Conservation (phyloP, 257 asterid genomes). For the Leonotis leonurus region DNA sequence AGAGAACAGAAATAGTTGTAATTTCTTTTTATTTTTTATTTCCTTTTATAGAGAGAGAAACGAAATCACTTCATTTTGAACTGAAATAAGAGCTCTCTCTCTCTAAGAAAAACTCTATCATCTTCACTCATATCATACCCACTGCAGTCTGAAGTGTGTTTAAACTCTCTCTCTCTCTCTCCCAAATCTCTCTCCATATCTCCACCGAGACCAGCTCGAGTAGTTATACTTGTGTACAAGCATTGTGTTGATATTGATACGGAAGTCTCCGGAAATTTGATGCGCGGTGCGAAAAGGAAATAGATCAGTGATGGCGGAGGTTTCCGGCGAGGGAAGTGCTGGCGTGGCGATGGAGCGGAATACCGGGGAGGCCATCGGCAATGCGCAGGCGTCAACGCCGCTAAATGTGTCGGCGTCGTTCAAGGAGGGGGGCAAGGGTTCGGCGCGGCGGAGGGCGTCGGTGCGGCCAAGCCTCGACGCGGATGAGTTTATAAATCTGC, state of each 20-base stretch:
- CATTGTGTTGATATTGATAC: conserved; percentile 17
- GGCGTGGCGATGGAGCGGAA: conserved; percentile 41
- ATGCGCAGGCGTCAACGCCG: conserved; percentile 55
- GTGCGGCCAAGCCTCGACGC: conserved; percentile 85
- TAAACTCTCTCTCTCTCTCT: conserved; percentile 22
- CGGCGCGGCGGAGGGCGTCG: conserved; percentile 73
- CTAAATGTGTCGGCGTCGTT: conserved; percentile 65
- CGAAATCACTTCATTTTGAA: conserved; percentile 27
- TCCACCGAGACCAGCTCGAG: not conserved
- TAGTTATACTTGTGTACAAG: not conserved
- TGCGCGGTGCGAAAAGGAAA: conserved; percentile 31
- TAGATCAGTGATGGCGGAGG: conserved; percentile 89
- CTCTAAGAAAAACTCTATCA: conserved; percentile 21
- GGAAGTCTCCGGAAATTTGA: conserved; percentile 23
- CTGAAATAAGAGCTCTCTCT: conserved; percentile 22
- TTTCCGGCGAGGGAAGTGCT: conserved; percentile 62
- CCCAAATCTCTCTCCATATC: conserved; percentile 14
- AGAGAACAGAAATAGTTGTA: not conserved
- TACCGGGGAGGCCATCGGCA: conserved; percentile 43
- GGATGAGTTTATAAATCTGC: conserved; percentile 85
- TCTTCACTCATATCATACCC: conserved; percentile 36
- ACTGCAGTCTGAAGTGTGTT: conserved; percentile 25
- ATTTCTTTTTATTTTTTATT: not conserved
- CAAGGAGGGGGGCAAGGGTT: conserved; percentile 63
- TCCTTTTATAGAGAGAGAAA: conserved; percentile 25